Evolutionary conservation across 2,329 filamentous ascomycete species (phyloP), one percentile per base, ranked within the genome.

Genomic region (Aspergillus terreus): DNA sequence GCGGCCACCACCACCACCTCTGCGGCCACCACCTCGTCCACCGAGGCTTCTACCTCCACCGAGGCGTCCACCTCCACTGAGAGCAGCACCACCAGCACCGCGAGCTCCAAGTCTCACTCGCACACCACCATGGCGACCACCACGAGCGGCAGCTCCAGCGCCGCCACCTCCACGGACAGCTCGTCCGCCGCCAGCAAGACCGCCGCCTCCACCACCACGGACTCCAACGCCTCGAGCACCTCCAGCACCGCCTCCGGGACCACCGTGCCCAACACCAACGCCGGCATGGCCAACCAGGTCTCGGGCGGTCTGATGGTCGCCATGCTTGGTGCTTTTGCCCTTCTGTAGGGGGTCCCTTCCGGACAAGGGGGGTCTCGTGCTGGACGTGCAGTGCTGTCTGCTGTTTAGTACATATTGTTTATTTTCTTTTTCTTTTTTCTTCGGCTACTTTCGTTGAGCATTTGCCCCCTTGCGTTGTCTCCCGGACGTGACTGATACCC

Each of bases 291-390:
- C 41, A 63, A 69, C 60, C 65, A 65, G 36, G 66, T 70, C 19
- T 70, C 71, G 19, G 65, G 65, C 44, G 62, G 66, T 44, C 55
- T 73, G 59, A 44, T 72, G 49, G 71, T 68, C 42, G 48, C 69
- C 46, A 65, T 68, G 19, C 58, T 69, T 40, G 71, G 64, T 53
- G 63, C 61, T 25, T 52, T 69, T 47, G 69, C 65, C 30, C 50
- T 72, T 47, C 44, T 73, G 56, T 74, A 71, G 65, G 56, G 56
- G 32, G 17, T 19, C 19, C 19, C 19, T 19, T 19, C 19, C 19
- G 19, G 19, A 19, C 19, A 19, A 3, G 19, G 19, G 19, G 19
- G 19, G 19, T 19, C 19, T 9, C 10, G n/a, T 25, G 10, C 9
- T 10, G 15, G 25, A 27, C 17, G 19, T 19, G 19, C 19, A 19